Conservation (phyloP, 495 filamentous ascomycete species). For the Hyaloscypha hepaticicola region DNA sequence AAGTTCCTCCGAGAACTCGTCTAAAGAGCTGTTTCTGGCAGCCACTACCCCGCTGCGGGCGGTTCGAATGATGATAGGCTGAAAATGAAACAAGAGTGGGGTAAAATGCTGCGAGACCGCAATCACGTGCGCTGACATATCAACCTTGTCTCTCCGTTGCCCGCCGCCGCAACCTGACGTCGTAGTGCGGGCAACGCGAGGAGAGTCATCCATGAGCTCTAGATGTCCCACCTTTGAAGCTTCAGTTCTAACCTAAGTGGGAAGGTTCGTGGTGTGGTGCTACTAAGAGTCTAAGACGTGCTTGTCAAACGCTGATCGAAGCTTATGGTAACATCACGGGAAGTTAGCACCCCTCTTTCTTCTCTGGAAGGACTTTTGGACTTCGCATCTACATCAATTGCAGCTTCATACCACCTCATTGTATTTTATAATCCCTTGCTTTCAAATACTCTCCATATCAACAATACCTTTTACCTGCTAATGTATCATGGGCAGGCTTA, state of each 20-base stretch:
- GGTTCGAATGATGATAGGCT: background rate
- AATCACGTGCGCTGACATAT: background rate
- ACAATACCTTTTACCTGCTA: conserved; percentile 7
- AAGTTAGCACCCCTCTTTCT: background rate
- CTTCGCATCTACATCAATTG: background rate
- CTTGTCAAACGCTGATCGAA: background rate
- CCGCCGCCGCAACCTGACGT: background rate
- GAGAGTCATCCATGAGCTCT: background rate
- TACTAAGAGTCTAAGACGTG: too few relatives aligned
- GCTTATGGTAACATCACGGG: background rate
- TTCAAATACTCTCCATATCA: background rate
- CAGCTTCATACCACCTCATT: background rate
- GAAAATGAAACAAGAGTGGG: background rate
- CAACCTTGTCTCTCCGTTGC: background rate
- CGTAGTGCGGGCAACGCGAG: background rate
- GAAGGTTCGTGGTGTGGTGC: background rate
- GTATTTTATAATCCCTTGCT: background rate
- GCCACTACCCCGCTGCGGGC: background rate
- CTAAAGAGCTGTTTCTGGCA: conserved; percentile 1
- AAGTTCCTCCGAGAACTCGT: conserved; percentile 7
- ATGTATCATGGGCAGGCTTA: conserved; percentile 21
- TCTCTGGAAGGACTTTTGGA: background rate
- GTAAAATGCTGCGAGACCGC: background rate
- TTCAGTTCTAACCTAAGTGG: background rate
- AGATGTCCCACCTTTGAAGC: background rate